These are phyloP conservation scores for Geotrichum europaeum DNA, from an alignment of 1,139 yeast genomes.

Conservation along the genomic window DNA sequence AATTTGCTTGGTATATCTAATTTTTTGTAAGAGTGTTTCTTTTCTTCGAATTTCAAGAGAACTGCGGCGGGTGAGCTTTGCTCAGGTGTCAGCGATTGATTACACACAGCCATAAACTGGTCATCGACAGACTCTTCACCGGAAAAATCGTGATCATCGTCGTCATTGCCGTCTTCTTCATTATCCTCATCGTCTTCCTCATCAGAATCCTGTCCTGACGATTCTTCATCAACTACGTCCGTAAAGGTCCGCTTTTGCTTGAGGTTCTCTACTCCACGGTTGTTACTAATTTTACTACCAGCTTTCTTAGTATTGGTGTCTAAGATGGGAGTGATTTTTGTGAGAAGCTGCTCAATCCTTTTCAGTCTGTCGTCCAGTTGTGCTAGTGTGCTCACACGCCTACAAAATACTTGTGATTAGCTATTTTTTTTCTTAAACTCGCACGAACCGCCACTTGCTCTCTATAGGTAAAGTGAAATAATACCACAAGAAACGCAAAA, in stretches of 20 bases:
- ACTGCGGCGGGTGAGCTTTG: background rate
- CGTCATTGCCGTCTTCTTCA: constrained; percentile 5
- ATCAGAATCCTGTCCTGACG: constrained; percentile 4
- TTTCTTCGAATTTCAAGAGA: background rate
- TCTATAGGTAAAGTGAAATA: background rate
- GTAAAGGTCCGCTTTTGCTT: constrained; percentile 1
- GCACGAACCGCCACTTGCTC: background rate
- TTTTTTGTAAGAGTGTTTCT: background rate
- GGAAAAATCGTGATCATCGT: constrained; percentile 2
- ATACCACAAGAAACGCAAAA: background rate
- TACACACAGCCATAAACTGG: background rate
- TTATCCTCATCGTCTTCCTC: constrained; percentile 13
- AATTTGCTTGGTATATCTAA: no score
- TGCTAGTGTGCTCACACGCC: background rate
- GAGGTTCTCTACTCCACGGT: background rate
- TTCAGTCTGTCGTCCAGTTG: constrained; percentile 22
- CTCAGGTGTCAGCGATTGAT: background rate
- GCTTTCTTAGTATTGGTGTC: background rate
- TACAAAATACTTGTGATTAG: background rate
- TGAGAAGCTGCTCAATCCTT: constrained; percentile 32
- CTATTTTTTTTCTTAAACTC: no score
- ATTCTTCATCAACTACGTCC: constrained; percentile 7
- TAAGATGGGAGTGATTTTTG: constrained; percentile 21
- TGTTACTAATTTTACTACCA: background rate
- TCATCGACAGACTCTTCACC: background rate